A percentile compares a stretch with the other conserved stretches of the same genome.
Conservation (phyloP, 345 rosid species). For the Boechera divaricarpa region DNA sequence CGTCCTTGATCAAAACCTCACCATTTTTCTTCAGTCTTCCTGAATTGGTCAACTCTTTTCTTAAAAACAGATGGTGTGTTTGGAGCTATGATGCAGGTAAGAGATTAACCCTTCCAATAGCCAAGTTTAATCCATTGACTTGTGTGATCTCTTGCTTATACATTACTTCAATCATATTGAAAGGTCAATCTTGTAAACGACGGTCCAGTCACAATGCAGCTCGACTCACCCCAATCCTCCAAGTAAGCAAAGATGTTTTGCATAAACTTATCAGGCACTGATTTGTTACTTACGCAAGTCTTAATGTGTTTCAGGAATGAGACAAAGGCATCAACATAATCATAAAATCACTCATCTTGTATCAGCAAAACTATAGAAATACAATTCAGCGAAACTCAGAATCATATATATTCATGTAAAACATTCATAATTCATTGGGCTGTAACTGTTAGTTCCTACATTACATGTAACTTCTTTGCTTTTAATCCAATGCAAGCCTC, state of each 20-base stretch:
- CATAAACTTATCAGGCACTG: background rate
- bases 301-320: conserved; percentile 44
- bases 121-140: conserved; percentile 1
- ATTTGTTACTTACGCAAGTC: conserved; percentile 15
- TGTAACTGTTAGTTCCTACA: conserved; percentile 5
- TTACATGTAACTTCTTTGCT: background rate
- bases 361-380: background rate
- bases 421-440: conserved; percentile 29
- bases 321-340: conserved; percentile 35
- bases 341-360: conserved; percentile 26
- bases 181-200: conserved; percentile 86
- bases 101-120: background rate
- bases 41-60: background rate
- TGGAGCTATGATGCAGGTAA: conserved; percentile 94
- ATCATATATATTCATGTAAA: conserved; percentile 5
- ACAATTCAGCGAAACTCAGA: background rate
- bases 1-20: background rate
- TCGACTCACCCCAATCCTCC: conserved; percentile 70
- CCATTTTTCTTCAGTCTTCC: background rate
- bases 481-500: conserved; percentile 1
- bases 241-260: conserved; percentile 52
- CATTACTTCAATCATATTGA: conserved; percentile 7
- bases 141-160: conserved; percentile 10
- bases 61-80: conserved; percentile 67
- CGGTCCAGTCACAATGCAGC: conserved; percentile 95